These are phyloP conservation scores for Malus hybrid DNA, from an alignment of 331 rosid species.

Conservation along the genomic window DNA sequence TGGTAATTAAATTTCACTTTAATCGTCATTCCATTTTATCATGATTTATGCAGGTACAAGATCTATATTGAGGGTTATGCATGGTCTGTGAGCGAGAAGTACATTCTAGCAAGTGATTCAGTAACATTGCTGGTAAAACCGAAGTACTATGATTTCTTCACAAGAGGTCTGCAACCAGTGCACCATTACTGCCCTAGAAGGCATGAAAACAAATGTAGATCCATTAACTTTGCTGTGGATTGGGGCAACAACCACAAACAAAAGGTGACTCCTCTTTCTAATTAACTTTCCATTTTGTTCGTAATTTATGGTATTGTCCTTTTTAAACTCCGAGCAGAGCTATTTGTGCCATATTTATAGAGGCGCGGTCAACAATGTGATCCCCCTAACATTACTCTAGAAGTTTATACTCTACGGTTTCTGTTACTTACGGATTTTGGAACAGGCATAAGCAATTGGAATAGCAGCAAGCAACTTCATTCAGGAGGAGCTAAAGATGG, in stretches of 20 bases:
- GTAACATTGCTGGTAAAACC: constrained; percentile 40
- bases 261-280: constrained; percentile 21
- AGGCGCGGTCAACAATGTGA: background rate
- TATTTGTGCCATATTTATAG: background rate
- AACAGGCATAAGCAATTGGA: constrained; percentile 51
- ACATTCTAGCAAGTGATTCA: constrained; percentile 63
- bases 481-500: constrained; percentile 58
- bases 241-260: constrained; percentile 61
- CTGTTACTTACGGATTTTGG: background rate
- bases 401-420: background rate
- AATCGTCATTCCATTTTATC: background rate
- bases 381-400: background rate
- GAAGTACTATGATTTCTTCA: constrained; percentile 52
- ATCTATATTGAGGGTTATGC: constrained; percentile 64
- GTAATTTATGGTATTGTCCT: background rate
- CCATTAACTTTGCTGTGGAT: constrained; percentile 57
- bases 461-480: constrained; percentile 48
- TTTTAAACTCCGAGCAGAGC: background rate
- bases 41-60: constrained; percentile 37
- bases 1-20: background rate
- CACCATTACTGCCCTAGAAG: constrained; percentile 64
- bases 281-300: background rate
- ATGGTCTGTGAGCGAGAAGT: constrained; percentile 77
- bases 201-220: constrained; percentile 42
- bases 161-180: constrained; percentile 48